Base-by-base conservation (phyloP, 176 grass and related monocot species). In the Oryza glumipatula region DNA sequence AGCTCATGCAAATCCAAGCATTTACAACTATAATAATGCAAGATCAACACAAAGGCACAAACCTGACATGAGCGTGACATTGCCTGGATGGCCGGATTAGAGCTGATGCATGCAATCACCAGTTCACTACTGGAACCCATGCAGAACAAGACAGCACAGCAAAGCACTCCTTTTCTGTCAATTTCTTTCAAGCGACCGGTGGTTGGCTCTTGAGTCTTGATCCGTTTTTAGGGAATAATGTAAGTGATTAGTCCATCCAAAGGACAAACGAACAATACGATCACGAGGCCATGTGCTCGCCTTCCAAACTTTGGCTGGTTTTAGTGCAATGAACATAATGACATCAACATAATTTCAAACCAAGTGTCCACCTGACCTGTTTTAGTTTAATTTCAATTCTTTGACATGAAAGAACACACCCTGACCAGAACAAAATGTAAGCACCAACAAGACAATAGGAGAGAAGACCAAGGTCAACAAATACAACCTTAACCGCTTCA, bases 241-340 rank as follows among this genome's bases (percentile, higher is more conserved):
- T 22, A 52, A 67, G 28, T 16, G 10, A 51, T 28, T 44, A 28
- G 36, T 72, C 24, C 64, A 68, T 70, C 47, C 76, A 17, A 41
- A 67, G 60, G 61, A 56, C 32, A 67, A 74, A 16, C 77, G 8
- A 81, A 26, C 84, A 80, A 9, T n/a, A 79, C 39, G 17, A 60
- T 7, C 70, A 81, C 70, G 78, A 80, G 85, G 47, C 76, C 85
- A 87, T 81, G 78, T 81, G 85, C 35, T 6, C 36, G 3, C 24
- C 4, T 17, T 5, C 0, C 6, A 51, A 54, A 3, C 67, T 71
- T 58, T 58, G 16, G 19, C 58, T 77, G 49, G 24, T 17, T 77
- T 77, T n/a, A 48, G 23, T 36, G 36, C 58, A 16, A 66, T 17
- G 33, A 68, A 13, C 45, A 49, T 65, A 65, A 47, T 48, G 4